A percentile compares a stretch with the other conserved stretches of the same genome.
Conservation (phyloP, 306 rosid species). For the Begonia peltatifolia region DNA sequence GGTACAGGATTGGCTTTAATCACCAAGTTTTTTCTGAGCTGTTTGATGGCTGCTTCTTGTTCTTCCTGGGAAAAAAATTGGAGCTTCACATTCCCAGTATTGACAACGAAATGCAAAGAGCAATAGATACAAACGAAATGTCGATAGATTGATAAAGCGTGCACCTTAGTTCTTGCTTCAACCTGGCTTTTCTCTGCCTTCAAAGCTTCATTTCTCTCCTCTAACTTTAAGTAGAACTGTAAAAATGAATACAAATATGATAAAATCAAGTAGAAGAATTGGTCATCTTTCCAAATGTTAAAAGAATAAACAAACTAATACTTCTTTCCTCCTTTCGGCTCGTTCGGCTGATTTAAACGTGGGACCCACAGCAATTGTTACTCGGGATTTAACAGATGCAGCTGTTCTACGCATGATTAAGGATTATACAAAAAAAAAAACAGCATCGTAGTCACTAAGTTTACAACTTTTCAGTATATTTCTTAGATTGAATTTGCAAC, state of each 20-base stretch:
- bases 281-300: conserved; percentile 9
- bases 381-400: conserved; percentile 57
- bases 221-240: conserved; percentile 71
- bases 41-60: conserved; percentile 82
- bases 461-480: not conserved
- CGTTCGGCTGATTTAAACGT: conserved; percentile 44
- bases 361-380: conserved; percentile 85
- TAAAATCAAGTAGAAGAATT: not conserved
- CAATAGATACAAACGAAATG: no score
- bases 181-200: conserved; percentile 68
- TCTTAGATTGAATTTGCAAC: no score
- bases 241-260: conserved; percentile 8
- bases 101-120: no score
- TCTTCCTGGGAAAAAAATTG: conserved; percentile 52
- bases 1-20: conserved; percentile 94
- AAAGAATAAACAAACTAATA: not conserved
- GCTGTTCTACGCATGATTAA: conserved; percentile 40
- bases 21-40: conserved; percentile 69
- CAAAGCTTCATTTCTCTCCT: conserved; percentile 82
- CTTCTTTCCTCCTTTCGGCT: conserved; percentile 91
- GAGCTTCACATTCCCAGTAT: no score
- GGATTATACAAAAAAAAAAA: conserved; percentile 17
- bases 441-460: no score
- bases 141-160: not conserved
- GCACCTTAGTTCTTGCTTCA: conserved; percentile 75